Evolutionary conservation across 495 filamentous ascomycete species (phyloP).

Genomic region (Penicillium malachiteum): DNA sequence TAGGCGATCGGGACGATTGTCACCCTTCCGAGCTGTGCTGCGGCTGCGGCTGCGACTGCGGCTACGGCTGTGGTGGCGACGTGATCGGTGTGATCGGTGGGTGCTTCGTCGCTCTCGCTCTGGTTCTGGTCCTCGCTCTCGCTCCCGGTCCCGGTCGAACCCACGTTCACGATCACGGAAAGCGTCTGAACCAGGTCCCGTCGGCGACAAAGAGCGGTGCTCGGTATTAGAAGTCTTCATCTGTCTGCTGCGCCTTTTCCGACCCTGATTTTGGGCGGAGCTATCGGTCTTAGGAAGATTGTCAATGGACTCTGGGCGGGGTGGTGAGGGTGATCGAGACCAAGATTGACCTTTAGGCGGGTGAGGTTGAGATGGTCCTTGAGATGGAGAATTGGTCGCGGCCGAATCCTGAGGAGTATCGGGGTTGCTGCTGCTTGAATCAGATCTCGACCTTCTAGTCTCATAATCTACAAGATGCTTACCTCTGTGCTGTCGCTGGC

Average conservation of each 20-base stretch:
- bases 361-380: conserved; percentile 36
- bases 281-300: too few species aligned
- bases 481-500: conserved; percentile 37
- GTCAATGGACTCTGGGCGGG: too few species aligned
- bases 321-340: conserved; percentile 48
- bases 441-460: neutral
- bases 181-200: conserved; percentile 50
- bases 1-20: conserved; percentile 26
- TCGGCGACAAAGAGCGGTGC: conserved; percentile 52
- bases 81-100: conserved; percentile 46
- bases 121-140: conserved; percentile 35
- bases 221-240: neutral
- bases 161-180: conserved; percentile 50
- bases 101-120: conserved; percentile 40
- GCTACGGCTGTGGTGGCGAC: conserved; percentile 50
- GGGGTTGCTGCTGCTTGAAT: conserved; percentile 20
- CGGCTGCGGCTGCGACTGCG: conserved; percentile 30
- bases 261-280: conserved; percentile 44
- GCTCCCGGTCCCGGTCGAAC: conserved; percentile 35
- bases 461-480: conserved; percentile 16
- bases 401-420: conserved; percentile 23
- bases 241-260: conserved; percentile 44
- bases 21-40: conserved; percentile 30
- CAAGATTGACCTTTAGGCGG: conserved; percentile 31
- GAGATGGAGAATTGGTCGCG: conserved; percentile 29